phyloP scores from a whole-genome alignment of 2,329 filamentous ascomycete species.

The Fusarium avenaceum region DNA sequence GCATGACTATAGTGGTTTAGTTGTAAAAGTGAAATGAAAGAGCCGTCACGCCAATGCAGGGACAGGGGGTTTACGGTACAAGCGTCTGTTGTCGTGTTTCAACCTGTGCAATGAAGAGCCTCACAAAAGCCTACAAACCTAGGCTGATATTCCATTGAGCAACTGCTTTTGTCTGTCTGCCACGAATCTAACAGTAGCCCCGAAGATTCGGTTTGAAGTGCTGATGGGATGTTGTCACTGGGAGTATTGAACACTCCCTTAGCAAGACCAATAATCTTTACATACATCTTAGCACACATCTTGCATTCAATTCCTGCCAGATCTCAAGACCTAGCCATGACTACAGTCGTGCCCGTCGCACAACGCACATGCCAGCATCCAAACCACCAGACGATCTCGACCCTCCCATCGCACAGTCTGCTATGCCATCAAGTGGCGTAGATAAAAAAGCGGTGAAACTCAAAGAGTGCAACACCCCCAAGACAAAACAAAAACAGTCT shows the following conservation, averaged over 20 bases:
- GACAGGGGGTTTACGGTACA: not conserved
- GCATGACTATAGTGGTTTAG: not conserved
- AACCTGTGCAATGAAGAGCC: not conserved
- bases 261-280: not conserved
- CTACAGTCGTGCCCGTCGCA: conserved; percentile 15
- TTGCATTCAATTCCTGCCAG: conserved; percentile 34
- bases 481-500: conserved; percentile 1
- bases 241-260: no score
- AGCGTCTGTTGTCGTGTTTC: not conserved
- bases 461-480: not conserved
- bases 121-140: not conserved
- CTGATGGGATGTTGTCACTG: no score
- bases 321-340: conserved; percentile 19
- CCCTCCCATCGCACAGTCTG: not conserved
- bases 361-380: conserved; percentile 1
- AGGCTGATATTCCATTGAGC: not conserved
- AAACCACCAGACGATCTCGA: conserved; percentile 1
- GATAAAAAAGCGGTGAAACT: conserved; percentile 1
- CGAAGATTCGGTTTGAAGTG: no score
- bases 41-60: not conserved
- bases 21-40: not conserved
- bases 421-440: not conserved
- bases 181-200: no score
- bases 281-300: conserved; percentile 18
- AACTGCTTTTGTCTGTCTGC: not conserved